Conservation (phyloP, 192 early-diverging fungal genomes). For the Coemansia sp. region DNA sequence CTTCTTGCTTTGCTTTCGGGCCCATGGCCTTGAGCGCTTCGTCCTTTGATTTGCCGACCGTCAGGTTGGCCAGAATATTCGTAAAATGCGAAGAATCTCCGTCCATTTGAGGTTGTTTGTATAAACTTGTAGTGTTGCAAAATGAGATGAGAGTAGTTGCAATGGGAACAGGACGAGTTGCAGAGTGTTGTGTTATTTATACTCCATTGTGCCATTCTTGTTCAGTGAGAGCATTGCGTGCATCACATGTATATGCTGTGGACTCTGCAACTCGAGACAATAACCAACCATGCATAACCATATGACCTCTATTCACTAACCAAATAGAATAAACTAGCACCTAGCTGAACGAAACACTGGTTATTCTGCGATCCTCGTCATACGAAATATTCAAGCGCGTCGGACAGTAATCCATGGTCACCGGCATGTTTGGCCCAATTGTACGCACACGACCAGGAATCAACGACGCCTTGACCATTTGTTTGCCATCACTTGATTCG, state of each 20-base stretch:
- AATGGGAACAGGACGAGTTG: too few species aligned
- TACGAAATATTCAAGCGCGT: conserved; percentile 33
- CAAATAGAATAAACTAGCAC: not conserved
- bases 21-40: conserved; percentile 12
- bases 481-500: not conserved
- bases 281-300: not conserved
- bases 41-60: conserved; percentile 6
- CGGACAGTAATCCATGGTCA: conserved; percentile 37
- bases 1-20: not conserved
- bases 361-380: conserved; percentile 15
- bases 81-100: conserved; percentile 4
- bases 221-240: too few species aligned
- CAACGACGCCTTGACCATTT: conserved; percentile 18
- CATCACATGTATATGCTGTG: too few species aligned
- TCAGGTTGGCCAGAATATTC: conserved; percentile 9
- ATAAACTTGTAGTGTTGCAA: too few species aligned
- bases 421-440: conserved; percentile 22
- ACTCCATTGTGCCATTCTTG: too few species aligned
- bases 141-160: too few species aligned
- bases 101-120: not conserved
- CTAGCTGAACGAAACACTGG: conserved; percentile 20
- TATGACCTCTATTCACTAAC: not conserved
- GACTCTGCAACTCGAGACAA: too few species aligned
- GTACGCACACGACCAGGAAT: conserved; percentile 32
- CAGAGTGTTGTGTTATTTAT: too few species aligned